phyloP scores from a whole-genome alignment of 1,284 basidiomycete genomes.

The Pseudomicrostroma phylloplanum region DNA sequence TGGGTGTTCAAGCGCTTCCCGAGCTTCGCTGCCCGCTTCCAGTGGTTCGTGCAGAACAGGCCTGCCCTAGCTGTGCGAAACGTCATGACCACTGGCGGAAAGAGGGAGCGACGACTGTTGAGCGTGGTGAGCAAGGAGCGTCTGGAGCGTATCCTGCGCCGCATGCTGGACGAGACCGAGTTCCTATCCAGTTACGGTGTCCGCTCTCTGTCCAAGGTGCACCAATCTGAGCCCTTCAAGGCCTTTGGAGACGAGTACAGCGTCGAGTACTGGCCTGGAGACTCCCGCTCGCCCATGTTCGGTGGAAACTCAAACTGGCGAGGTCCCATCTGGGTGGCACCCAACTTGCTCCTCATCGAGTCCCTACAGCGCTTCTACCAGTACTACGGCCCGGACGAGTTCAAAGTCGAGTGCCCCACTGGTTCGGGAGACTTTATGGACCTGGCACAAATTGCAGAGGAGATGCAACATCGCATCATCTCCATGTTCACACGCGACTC shows the following conservation, averaged over 20 bases:
- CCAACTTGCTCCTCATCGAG: constrained; percentile 82
- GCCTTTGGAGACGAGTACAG: constrained; percentile 87
- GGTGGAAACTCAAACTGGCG: constrained; percentile 93
- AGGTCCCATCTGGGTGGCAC: constrained; percentile 77
- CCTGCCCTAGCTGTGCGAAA: constrained; percentile 79
- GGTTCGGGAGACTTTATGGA: constrained; percentile 92
- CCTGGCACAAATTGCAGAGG: constrained; percentile 83
- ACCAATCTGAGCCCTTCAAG: constrained; percentile 87
- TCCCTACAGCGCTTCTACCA: constrained; percentile 85
- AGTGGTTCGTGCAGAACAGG: constrained; percentile 94
- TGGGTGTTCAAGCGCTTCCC: constrained; percentile 80
- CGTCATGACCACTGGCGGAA: constrained; percentile 62
- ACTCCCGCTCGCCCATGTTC: constrained; percentile 94
- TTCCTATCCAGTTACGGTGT: constrained; percentile 92
- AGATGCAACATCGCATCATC: constrained; percentile 93
- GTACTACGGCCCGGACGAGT: constrained; percentile 39
- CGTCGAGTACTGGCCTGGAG: constrained; percentile 95
- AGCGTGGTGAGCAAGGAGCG: constrained; percentile 88
- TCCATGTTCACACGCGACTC: constrained; percentile 89
- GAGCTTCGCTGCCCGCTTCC: constrained; percentile 94
- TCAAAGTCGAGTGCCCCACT: constrained; percentile 79
- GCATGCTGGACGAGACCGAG: constrained; percentile 80
- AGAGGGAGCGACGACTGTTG: constrained; percentile 74
- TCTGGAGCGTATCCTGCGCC: constrained; percentile 77
- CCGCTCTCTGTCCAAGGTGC: constrained; percentile 73